Conservation (phyloP, 208 protist genomes). For the Sergeia podlipaevii region DNA sequence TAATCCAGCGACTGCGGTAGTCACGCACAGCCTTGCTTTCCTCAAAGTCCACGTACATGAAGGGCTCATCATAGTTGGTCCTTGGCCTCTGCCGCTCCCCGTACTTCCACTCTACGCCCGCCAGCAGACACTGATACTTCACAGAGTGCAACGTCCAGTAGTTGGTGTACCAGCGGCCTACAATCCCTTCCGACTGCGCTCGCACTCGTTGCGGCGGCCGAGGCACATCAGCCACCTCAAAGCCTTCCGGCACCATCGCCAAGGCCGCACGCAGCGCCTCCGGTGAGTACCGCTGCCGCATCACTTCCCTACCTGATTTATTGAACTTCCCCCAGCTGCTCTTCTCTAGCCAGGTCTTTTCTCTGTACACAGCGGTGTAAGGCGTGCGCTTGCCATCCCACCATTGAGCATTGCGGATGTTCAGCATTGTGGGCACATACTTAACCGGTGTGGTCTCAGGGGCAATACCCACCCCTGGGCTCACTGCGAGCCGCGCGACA, state of each 20-base stretch:
- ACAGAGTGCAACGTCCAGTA: conserved; percentile 91
- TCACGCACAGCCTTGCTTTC: conserved; percentile 85
- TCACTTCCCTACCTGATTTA: conserved; percentile 52
- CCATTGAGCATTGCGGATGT: conserved; percentile 81
- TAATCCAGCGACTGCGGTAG: conserved; percentile 91
- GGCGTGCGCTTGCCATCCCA: conserved; percentile 56
- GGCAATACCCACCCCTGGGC: conserved; percentile 78
- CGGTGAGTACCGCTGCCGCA: conserved; percentile 76
- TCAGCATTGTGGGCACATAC: conserved; percentile 88
- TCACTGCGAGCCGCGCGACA: conserved; percentile 35
- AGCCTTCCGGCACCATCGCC: conserved; percentile 73
- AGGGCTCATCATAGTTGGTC: conserved; percentile 90
- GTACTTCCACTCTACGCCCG: conserved; percentile 71
- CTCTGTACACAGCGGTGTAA: conserved; percentile 72
- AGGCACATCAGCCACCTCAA: conserved; percentile 77
- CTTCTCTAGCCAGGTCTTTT: conserved; percentile 80
- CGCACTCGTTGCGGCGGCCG: conserved; percentile 84
- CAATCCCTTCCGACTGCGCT: conserved; percentile 83
- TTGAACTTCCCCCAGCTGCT: conserved; percentile 38
- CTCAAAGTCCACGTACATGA: conserved; percentile 89
- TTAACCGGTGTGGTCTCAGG: conserved; percentile 89
- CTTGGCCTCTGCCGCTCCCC: conserved; percentile 72
- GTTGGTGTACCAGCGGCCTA: conserved; percentile 90
- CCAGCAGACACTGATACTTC: conserved; percentile 81
- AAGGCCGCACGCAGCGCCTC: conserved; percentile 67